Evolutionary conservation across 306 rosid species (phyloP).

Genomic region (Corylus heterophylla): DNA sequence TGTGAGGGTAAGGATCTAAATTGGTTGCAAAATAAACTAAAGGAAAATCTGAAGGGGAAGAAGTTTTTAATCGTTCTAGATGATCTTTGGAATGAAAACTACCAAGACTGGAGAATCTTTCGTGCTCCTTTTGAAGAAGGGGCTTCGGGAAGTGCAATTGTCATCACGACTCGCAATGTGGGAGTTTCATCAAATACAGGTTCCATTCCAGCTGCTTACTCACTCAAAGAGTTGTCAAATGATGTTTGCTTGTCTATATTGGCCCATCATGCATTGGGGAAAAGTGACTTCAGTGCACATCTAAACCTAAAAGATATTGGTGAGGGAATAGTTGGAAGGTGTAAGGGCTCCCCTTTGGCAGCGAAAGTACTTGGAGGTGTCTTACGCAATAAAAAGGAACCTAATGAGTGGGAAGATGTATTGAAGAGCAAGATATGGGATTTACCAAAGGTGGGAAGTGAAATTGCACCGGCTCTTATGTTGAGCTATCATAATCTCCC

Average conservation of each 20-base stretch:
- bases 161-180: constrained; percentile 2
- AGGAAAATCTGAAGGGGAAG: neutral
- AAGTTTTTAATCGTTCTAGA: constrained; percentile 2
- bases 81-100: constrained; percentile 1
- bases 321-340: neutral
- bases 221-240: neutral
- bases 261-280: constrained; percentile 5
- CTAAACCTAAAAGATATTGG: neutral
- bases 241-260: constrained; percentile 10
- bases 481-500: constrained; percentile 16
- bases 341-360: neutral
- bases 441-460: neutral
- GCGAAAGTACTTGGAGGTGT: constrained; percentile 13
- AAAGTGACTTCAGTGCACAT: neutral
- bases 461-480: neutral
- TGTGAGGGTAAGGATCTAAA: neutral
- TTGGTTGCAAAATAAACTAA: neutral
- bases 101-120: neutral
- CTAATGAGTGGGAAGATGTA: neutral
- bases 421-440: neutral
- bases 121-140: constrained; percentile 7
- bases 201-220: neutral
- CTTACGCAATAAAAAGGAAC: neutral
- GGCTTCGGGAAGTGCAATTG: neutral
- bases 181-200: constrained; percentile 10